Evolutionary conservation across 2,329 filamentous ascomycete species (phyloP), one percentile per base, ranked within the genome.

Genomic region (Raffaelea arxii): DNA sequence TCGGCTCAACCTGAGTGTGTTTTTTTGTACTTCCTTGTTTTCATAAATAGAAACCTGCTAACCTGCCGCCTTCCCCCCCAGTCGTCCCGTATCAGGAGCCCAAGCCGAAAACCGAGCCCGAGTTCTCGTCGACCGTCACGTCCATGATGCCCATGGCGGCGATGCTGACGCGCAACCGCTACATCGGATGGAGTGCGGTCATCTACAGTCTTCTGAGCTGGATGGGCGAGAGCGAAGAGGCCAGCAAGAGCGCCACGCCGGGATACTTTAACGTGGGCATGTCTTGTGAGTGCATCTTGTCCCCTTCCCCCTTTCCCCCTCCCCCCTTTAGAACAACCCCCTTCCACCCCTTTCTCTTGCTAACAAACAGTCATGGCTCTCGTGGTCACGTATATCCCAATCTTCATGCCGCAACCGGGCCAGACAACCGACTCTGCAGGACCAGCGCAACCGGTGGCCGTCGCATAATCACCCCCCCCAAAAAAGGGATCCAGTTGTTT

Each of bases 81-180:
- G 90, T 90, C 62, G 86, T 96, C 57, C 90, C 90, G 50, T 96
- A 92, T 65, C 80, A 87, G 65, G 84, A 84, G 56, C 87, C 88
- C 38, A 70, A 74, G 42, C 71, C 78, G 56, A 80, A 82, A 58
- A 76, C 74, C 58, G 75, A 78, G 19, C 58, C 70, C 52, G 89
- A 95, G 60, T 77, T 94, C 64, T 72, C 78, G 45, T 83, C 84
- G 65, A 87, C 74, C 24, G 59, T 82, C 46, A 70, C 75, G 24
- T 91, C 83, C 60, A 94, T 90, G 30, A 72, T 97, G 60, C 91
- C 91, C 49, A 96, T 96, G 91, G 89, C 87, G 49, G 90, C 90
- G 53, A 94, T 95, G 75, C 92, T 95, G 63, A 92, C 85, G 57
- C 78, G 89, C 55, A 95, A 94, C 69, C 85, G 86, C 75, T 92